Percentiles rank a stretch among this genome's conserved stretches.
Conservation (phyloP, 176 grass and related monocot species). For the Musa beccarii region DNA sequence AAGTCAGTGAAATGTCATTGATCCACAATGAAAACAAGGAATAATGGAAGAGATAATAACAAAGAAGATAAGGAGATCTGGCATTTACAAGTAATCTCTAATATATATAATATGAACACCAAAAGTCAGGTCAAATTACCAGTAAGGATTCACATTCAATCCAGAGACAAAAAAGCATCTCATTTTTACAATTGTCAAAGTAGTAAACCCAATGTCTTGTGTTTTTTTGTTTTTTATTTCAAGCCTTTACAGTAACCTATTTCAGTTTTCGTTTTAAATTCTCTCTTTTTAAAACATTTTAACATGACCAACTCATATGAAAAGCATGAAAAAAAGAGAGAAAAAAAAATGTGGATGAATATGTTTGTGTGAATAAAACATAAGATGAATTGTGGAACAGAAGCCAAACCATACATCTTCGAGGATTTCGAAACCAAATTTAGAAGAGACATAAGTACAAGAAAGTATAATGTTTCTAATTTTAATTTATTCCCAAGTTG, state of each 20-base stretch:
- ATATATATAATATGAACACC: not conserved
- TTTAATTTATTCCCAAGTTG: too few relatives aligned
- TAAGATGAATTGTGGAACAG: not conserved
- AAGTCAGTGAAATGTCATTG: too few relatives aligned
- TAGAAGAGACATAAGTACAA: not conserved
- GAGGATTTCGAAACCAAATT: not conserved
- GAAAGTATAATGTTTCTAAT: not conserved
- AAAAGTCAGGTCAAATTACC: not conserved
- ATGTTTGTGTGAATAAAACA: not conserved
- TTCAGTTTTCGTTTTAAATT: too few relatives aligned
- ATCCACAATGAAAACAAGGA: too few relatives aligned
- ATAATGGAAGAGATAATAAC: too few relatives aligned
- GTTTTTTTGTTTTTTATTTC: too few relatives aligned
- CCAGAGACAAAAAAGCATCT: not conserved
- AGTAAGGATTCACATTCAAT: not conserved
- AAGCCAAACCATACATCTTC: not conserved
- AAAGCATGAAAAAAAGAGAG: not conserved
- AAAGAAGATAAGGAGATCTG: too few relatives aligned
- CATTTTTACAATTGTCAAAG: too few relatives aligned
- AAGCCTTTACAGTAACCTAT: too few relatives aligned
- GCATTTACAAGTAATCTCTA: not conserved
- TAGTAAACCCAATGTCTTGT: too few relatives aligned
- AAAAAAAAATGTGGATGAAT: not conserved
- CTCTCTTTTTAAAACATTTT: not conserved
- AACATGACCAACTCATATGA: not conserved